phyloP scores from a whole-genome alignment of 2,329 filamentous ascomycete species.

The Xylaria sp. region DNA sequence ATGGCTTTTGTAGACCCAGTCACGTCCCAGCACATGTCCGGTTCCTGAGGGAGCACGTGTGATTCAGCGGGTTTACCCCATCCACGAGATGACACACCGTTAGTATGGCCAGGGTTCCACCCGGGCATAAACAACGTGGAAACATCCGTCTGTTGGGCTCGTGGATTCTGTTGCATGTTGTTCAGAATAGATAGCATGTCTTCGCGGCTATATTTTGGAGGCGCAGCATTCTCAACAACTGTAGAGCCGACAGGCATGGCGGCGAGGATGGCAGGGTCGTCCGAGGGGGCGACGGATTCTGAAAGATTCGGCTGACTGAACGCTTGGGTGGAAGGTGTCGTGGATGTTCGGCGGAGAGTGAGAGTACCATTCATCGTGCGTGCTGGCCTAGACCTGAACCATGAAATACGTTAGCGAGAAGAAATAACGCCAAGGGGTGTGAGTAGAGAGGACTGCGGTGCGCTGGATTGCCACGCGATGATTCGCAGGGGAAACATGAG shows the following conservation, averaged over 20 bases:
- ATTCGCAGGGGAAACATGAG: constrained; percentile 21
- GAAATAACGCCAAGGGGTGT: not conserved
- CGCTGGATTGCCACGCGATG: constrained; percentile 13
- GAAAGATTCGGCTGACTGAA: constrained; percentile 52
- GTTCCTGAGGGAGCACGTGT: constrained; percentile 78
- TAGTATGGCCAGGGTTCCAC: constrained; percentile 81
- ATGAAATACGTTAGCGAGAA: constrained; percentile 21
- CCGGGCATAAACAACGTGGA: constrained; percentile 75
- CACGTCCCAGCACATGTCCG: constrained; percentile 92
- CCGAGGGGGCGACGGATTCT: constrained; percentile 44
- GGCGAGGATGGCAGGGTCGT: constrained; percentile 63
- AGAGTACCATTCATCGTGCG: constrained; percentile 70
- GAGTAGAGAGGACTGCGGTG: constrained; percentile 14
- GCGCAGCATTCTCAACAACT: constrained; percentile 57
- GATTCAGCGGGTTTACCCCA: constrained; percentile 84
- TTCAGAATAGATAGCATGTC: constrained; percentile 79
- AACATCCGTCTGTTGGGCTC: constrained; percentile 65
- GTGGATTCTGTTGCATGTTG: constrained; percentile 55
- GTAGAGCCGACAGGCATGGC: constrained; percentile 66
- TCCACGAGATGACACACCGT: constrained; percentile 68
- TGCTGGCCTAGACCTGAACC: constrained; percentile 65
- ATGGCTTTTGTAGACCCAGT: constrained; percentile 76
- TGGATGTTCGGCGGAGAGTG: constrained; percentile 72
- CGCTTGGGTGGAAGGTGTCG: constrained; percentile 59
- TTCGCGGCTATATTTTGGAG: constrained; percentile 78